These are phyloP conservation scores for Periconia sp. DNA, from an alignment of 2,329 filamentous ascomycete species.

Conservation along the genomic window DNA sequence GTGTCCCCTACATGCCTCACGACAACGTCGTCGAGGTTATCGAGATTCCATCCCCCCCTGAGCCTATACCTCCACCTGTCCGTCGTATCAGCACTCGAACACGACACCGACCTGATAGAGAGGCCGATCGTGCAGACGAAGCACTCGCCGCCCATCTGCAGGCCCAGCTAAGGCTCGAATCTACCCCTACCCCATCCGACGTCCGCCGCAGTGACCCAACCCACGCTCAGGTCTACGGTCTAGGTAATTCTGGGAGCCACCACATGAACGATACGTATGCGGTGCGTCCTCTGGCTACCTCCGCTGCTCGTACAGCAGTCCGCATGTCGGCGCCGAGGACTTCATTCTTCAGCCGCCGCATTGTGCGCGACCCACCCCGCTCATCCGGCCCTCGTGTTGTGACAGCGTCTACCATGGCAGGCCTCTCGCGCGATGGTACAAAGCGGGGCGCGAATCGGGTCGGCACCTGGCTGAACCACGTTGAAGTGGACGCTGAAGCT, in stretches of 20 bases:
- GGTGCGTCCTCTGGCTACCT: slow-evolving; percentile 35
- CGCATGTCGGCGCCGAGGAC: slow-evolving; percentile 28
- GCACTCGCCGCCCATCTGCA: slow-evolving; percentile 60
- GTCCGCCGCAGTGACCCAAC: slow-evolving; percentile 45
- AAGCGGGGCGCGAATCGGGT: slow-evolving; percentile 45
- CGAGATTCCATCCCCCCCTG: slow-evolving; percentile 32
- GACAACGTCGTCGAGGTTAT: slow-evolving; percentile 39
- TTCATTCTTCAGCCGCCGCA: slow-evolving; percentile 34
- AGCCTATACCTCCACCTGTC: slow-evolving; percentile 29
- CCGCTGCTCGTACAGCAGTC: slow-evolving; percentile 33
- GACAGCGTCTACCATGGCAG: slow-evolving; percentile 44
- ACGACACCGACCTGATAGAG: slow-evolving; percentile 42
- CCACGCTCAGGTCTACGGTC: slow-evolving; percentile 55
- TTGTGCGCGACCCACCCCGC: slow-evolving; percentile 24
- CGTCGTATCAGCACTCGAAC: slow-evolving; percentile 33
- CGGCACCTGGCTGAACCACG: slow-evolving; percentile 47
- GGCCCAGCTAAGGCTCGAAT: slow-evolving; percentile 45
- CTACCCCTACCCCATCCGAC: slow-evolving; percentile 27
- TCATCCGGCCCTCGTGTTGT: slow-evolving; percentile 16
- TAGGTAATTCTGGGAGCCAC: slow-evolving; percentile 62
- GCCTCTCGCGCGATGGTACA: slow-evolving; percentile 42
- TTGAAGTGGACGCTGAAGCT: slow-evolving; percentile 44
- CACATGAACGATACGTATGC: slow-evolving; percentile 63
- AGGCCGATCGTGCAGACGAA: slow-evolving; percentile 56
- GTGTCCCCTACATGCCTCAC: slow-evolving; percentile 34